Evolutionary conservation across 805 yeast species (phyloP).

Genomic region (Starmera quercuum): DNA sequence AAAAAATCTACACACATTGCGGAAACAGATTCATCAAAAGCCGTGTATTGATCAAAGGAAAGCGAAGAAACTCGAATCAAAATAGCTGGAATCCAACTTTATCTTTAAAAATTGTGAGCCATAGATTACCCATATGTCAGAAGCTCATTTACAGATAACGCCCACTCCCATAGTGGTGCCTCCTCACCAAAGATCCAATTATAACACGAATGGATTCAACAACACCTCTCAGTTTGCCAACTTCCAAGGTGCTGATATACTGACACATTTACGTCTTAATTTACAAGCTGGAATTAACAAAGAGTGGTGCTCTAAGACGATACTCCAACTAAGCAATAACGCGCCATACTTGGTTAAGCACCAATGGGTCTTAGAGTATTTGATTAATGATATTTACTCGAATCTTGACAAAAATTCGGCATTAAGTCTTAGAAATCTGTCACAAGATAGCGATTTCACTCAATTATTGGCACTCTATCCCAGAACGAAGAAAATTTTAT

Average conservation of each 20-base stretch:
- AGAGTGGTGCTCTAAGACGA: constrained; percentile 19
- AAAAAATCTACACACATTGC: too few relatives aligned
- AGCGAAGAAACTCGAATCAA: too few relatives aligned
- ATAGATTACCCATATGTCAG: too few relatives aligned
- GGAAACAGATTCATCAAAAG: too few relatives aligned
- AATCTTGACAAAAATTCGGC: constrained; percentile 17
- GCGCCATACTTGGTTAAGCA: constrained; percentile 13
- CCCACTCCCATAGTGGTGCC: constrained; percentile 8
- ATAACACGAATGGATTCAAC: neutral
- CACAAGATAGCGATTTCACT: constrained; percentile 79
- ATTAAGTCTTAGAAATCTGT: constrained; percentile 67
- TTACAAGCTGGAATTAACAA: constrained; percentile 14
- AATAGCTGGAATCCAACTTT: too few relatives aligned
- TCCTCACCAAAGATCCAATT: neutral
- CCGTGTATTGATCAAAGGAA: too few relatives aligned
- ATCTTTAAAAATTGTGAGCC: too few relatives aligned
- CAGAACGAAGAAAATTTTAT: constrained; percentile 38
- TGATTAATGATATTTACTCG: constrained; percentile 10
- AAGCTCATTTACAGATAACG: constrained; percentile 3
- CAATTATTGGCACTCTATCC: constrained; percentile 58
- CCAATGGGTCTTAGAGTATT: constrained; percentile 17
- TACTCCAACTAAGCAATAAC: constrained; percentile 14
- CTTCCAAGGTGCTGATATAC: constrained; percentile 11
- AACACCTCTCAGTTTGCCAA: constrained; percentile 3
- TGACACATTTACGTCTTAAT: constrained; percentile 17